A percentile compares a stretch with the other conserved stretches of the same genome.
phyloP scores from a whole-genome alignment of 148 eudicot genomes.

The Silene uniflora region DNA sequence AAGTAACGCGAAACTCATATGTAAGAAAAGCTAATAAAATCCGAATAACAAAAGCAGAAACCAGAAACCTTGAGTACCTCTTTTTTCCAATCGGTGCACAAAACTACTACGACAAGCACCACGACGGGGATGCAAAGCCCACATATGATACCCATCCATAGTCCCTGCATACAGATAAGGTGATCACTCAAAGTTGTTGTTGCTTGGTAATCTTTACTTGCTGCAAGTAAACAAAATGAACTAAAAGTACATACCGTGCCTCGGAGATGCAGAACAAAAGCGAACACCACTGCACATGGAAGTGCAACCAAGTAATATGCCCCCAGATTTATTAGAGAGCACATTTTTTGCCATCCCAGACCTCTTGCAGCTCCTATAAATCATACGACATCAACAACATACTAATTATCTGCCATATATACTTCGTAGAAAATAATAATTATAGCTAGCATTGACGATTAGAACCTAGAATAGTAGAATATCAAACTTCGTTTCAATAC shows the following conservation, averaged over 20 bases:
- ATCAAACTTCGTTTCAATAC: too few relatives aligned
- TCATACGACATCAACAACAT: not conserved
- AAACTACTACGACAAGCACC: slow-evolving; percentile 41
- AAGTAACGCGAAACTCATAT: not conserved
- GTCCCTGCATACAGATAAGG: slow-evolving; percentile 39
- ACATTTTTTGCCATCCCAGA: slow-evolving; percentile 65
- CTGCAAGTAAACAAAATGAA: not conserved
- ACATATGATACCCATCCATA: slow-evolving; percentile 66
- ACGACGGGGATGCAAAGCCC: slow-evolving; percentile 48
- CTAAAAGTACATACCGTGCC: slow-evolving; percentile 39
- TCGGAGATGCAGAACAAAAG: slow-evolving; percentile 49
- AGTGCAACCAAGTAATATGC: slow-evolving; percentile 61
- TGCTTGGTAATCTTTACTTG: too few relatives aligned
- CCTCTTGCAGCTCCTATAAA: slow-evolving; percentile 64
- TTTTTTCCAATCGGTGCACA: slow-evolving; percentile 51
- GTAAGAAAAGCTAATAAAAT: too few relatives aligned
- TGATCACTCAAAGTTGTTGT: not conserved
- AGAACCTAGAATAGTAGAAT: too few relatives aligned
- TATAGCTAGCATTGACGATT: too few relatives aligned
- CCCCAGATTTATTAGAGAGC: slow-evolving; percentile 50
- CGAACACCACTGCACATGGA: slow-evolving; percentile 53
- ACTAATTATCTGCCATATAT: too few relatives aligned
- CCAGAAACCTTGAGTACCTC: slow-evolving; percentile 29
- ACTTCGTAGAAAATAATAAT: too few relatives aligned
- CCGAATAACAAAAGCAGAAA: too few relatives aligned